Base-by-base conservation (phyloP, 192 early-diverging fungal genomes). In the Fimicolochytrium jonesii region DNA sequence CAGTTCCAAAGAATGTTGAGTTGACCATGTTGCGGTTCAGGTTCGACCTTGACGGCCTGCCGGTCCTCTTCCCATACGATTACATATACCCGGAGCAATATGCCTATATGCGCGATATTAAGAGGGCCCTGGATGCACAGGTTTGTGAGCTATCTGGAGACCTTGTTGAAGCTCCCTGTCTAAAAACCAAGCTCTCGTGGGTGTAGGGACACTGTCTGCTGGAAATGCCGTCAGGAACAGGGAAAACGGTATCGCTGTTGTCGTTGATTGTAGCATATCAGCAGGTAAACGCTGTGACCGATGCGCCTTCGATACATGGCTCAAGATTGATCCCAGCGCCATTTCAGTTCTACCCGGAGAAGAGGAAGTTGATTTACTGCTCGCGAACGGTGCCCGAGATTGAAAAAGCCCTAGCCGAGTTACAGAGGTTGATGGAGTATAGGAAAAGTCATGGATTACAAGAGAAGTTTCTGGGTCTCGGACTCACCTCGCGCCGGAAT, bases 371-470 rank as follows among this genome's bases (percentile, higher is more conserved):
- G 11, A 89, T 99, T n/a, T 99, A 99, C 78, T 99, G 97, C 68
- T 99, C 97, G 33, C 92, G 97, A 68, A 99, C 97, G 3, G 95
- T 99, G 18, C 97, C 97, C 7, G 97, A 99, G 65, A 98, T 99
- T 58, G 97, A 99, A 73, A 99, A 99, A 74, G 94, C 95, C 2
- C 72, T 99, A 44, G 90, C 90, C 4, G 97, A 99, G 81, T 81
- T 99, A 58, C 88, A 94, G 67, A 82, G 93, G 22, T 64, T 99
- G 67, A 89, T 95, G 61, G 88, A 77, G 33, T 99, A 93, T 71
- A 75, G 97, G 17, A 76, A 70, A 66, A 67, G 69, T 39, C 71
- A 86, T 28, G 91, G 89, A 1, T 66, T 74, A 29, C 55, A 82
- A 20, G 91, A 94, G 42, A 68, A 82, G 25, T 96, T 97, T 76